phyloP scores from a whole-genome alignment of 108 stramenopile species.

The Aurantiochytrium sp. region DNA sequence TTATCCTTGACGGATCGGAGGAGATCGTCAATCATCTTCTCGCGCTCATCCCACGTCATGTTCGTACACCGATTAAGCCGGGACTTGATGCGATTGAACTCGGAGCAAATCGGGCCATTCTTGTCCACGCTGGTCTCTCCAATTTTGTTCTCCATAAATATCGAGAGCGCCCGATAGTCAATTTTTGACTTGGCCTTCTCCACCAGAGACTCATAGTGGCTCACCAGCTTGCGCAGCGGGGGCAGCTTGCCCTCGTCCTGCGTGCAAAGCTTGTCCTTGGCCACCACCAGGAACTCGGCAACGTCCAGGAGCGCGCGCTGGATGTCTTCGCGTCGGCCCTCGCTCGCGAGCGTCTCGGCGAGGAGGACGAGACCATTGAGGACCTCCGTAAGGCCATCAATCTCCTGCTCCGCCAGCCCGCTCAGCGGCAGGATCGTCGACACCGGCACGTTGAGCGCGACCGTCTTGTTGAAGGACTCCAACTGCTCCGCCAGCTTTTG shows the following conservation, averaged over 20 bases:
- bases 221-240: background rate
- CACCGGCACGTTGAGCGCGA: background rate
- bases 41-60: background rate
- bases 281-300: background rate
- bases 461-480: background rate
- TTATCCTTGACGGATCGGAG: background rate
- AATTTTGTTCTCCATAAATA: slow-evolving; percentile 13
- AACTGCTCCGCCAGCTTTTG: background rate
- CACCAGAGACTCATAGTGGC: background rate
- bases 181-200: background rate
- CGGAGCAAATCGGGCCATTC: background rate
- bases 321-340: background rate
- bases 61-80: background rate
- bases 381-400: background rate
- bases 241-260: background rate
- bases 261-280: slow-evolving; percentile 4
- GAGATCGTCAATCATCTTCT: background rate
- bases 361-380: background rate
- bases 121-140: background rate
- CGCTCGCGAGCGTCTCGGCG: background rate
- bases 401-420: background rate
- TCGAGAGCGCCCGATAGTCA: background rate
- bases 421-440: background rate
- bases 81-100: slow-evolving; percentile 4
- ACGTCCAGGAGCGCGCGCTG: slow-evolving; percentile 7